phyloP scores from a whole-genome alignment of 73 alveolate species.

The Halteria grandinella region DNA sequence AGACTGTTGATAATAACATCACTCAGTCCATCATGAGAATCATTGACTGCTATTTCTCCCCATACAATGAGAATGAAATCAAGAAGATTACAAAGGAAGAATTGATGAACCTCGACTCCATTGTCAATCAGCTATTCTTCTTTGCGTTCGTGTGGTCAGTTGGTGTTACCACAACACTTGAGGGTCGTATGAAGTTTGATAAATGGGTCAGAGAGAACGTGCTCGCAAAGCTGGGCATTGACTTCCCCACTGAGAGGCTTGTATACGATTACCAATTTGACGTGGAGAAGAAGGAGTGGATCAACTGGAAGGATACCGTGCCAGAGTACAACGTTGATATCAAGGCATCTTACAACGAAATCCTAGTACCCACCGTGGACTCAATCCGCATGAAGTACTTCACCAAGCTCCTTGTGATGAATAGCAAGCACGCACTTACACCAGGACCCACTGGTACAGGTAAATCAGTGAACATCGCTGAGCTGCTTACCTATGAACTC shows the following conservation, averaged over 20 bases:
- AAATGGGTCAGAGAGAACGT: conserved; percentile 82
- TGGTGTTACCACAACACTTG: conserved; percentile 92
- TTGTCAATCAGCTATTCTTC: conserved; percentile 83
- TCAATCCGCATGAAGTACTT: conserved; percentile 96
- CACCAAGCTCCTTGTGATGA: conserved; percentile 84
- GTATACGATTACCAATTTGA: conserved; percentile 90
- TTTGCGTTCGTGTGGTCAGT: conserved; percentile 93
- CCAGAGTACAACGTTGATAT: conserved; percentile 87
- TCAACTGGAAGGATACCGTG: conserved; percentile 88
- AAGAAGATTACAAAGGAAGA: conserved; percentile 92
- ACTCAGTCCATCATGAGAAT: conserved; percentile 73
- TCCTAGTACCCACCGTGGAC: conserved; percentile 99
- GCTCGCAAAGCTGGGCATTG: conserved; percentile 63
- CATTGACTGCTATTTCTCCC: conserved; percentile 91
- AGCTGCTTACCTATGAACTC: conserved; percentile 94
- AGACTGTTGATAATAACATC: conserved; percentile 76
- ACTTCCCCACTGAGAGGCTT: conserved; percentile 81
- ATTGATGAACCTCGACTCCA: conserved; percentile 85
- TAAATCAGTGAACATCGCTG: conserved; percentile 96
- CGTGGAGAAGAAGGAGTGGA: conserved; percentile 79
- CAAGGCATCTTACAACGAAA: conserved; percentile 94
- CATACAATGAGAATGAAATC: conserved; percentile 86
- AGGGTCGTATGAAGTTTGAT: conserved; percentile 93
- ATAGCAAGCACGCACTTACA: conserved; percentile 95
- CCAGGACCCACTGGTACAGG: conserved; percentile 99